These are phyloP conservation scores for Selaginella moellendorffii DNA, from an alignment of 75 land plant species.

Conservation along the genomic window DNA sequence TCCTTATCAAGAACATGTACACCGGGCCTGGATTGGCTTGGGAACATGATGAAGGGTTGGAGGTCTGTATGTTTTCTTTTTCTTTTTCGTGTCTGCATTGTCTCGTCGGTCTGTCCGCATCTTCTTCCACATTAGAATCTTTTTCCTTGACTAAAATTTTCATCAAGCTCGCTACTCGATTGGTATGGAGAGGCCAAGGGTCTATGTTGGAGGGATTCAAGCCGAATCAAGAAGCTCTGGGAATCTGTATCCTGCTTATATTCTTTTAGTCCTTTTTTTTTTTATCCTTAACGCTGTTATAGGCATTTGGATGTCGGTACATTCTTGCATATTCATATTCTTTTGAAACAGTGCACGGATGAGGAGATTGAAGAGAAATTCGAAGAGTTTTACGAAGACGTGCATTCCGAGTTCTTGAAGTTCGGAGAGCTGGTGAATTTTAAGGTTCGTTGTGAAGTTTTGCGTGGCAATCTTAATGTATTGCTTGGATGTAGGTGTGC, in stretches of 20 bases:
- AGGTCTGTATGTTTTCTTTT: constrained; percentile 79
- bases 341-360: constrained; percentile 60
- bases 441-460: constrained; percentile 44
- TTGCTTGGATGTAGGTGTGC: constrained; percentile 71
- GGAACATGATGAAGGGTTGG: constrained; percentile 94
- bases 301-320: not conserved
- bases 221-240: no score
- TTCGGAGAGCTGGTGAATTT: constrained; percentile 91
- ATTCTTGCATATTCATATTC: not conserved
- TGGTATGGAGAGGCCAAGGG: not conserved
- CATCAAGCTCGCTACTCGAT: not conserved
- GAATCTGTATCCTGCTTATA: no score
- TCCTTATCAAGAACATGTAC: constrained; percentile 93
- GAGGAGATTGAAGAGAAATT: constrained; percentile 74
- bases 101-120: not conserved
- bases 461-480: no score
- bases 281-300: not conserved
- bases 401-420: constrained; percentile 89
- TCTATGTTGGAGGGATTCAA: no score
- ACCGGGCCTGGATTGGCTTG: constrained; percentile 89
- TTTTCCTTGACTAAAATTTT: not conserved
- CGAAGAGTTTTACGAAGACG: constrained; percentile 98
- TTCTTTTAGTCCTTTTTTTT: not conserved
- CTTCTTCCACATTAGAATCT: not conserved
- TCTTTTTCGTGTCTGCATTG: constrained; percentile 12